phyloP scores from a whole-genome alignment of 768 basidiomycete genomes.

The Mycena epipterygia region DNA sequence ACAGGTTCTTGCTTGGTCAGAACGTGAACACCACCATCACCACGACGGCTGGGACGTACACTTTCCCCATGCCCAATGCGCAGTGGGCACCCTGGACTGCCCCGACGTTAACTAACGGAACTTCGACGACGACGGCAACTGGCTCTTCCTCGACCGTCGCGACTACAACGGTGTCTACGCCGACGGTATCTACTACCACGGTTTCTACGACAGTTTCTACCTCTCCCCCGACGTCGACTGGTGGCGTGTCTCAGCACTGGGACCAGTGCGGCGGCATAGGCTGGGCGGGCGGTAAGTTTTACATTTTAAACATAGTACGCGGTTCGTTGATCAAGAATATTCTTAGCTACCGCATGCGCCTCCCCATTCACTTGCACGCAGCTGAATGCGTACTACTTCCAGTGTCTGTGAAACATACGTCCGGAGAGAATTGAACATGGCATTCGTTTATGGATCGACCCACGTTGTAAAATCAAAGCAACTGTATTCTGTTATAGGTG shows the following conservation, averaged over 20 bases:
- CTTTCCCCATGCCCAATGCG: constrained; percentile 38
- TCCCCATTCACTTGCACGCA: too few species aligned
- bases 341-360: too few species aligned
- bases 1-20: constrained; percentile 67
- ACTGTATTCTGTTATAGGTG: too few species aligned
- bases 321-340: too few species aligned
- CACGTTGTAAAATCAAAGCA: too few species aligned
- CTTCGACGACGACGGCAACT: constrained; percentile 10
- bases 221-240: constrained; percentile 7
- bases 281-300: constrained; percentile 15
- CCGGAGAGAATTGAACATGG: too few species aligned
- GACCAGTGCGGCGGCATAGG: constrained; percentile 27
- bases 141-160: too few species aligned
- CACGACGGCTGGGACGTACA: constrained; percentile 55
- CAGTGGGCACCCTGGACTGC: constrained; percentile 34
- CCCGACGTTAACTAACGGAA: constrained; percentile 1
- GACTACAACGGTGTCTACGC: too few species aligned
- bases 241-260: constrained; percentile 23
- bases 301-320: too few species aligned
- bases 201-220: background rate
- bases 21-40: constrained; percentile 62
- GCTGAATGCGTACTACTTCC: too few species aligned
- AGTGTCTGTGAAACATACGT: too few species aligned
- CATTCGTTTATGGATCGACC: too few species aligned
- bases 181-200: background rate